Percentiles rank a stretch among this genome's conserved stretches.
Evolutionary conservation across 768 basidiomycete species (phyloP).

Genomic region (Serendipita sp.): DNA sequence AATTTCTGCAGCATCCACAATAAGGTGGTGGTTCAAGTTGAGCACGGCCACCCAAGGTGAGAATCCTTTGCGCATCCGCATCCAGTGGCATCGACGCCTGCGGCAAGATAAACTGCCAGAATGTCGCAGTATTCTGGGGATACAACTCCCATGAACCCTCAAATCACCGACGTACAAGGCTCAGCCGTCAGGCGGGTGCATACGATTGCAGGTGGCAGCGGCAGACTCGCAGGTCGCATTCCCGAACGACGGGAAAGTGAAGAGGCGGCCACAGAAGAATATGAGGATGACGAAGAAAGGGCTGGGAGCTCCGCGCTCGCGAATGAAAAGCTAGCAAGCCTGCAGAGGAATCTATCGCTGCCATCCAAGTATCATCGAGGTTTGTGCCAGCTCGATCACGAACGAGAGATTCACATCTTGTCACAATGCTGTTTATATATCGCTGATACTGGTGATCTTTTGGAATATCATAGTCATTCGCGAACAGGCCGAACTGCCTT

Average conservation of each 20-base stretch:
- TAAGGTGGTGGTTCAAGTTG: too few relatives aligned
- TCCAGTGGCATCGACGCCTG: not conserved
- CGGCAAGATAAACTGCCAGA: not conserved
- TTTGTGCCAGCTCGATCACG: conserved; percentile 17
- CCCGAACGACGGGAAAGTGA: conserved; percentile 55
- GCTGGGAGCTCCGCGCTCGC: conserved; percentile 61
- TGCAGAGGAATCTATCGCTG: conserved; percentile 68
- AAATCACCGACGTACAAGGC: not conserved
- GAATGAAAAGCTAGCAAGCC: conserved; percentile 54
- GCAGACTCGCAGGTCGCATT: conserved; percentile 38
- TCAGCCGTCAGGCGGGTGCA: conserved; percentile 56
- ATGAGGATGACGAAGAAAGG: conserved; percentile 64
- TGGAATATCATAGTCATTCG: conserved; percentile 13
- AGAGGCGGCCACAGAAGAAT: conserved; percentile 37
- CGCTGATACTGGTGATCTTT: conserved; percentile 9
- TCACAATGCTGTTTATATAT: not conserved
- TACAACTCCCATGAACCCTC: not conserved
- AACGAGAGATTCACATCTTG: not conserved
- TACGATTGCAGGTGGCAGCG: conserved; percentile 60
- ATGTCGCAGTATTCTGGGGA: not conserved
- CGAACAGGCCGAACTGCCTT: not conserved
- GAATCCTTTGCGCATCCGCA: not conserved
- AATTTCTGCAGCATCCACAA: too few relatives aligned
- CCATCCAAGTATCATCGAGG: conserved; percentile 70
- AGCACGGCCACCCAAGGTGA: not conserved